Percentiles rank a stretch among this genome's conserved stretches.
Conservation (phyloP, 495 filamentous ascomycete species). For the Daldinia childiae region DNA sequence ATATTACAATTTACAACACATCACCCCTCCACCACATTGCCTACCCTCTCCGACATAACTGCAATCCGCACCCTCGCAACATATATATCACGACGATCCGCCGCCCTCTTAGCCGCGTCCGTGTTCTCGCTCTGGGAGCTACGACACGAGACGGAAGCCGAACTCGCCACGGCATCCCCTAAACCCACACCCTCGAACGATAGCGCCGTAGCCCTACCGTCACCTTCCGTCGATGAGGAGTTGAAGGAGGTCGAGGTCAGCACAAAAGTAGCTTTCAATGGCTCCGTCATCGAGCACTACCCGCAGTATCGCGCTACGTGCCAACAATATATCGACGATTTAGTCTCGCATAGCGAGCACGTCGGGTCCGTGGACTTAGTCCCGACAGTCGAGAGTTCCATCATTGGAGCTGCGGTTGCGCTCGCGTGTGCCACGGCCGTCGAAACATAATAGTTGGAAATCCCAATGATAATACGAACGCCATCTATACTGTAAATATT, state of each 20-base stretch:
- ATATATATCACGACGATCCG: constrained; percentile 68
- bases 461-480: not conserved
- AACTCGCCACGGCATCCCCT: constrained; percentile 19
- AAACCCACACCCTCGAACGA: constrained; percentile 33
- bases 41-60: constrained; percentile 59
- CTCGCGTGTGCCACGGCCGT: constrained; percentile 55
- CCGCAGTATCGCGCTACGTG: constrained; percentile 61
- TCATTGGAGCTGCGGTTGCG: constrained; percentile 71
- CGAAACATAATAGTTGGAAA: constrained; percentile 13
- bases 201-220: constrained; percentile 29
- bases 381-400: constrained; percentile 66
- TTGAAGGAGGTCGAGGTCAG: constrained; percentile 39
- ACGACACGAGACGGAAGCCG: constrained; percentile 59
- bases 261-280: constrained; percentile 68
- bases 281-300: constrained; percentile 72
- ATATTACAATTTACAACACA: constrained; percentile 48
- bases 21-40: constrained; percentile 57
- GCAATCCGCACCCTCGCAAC: constrained; percentile 63
- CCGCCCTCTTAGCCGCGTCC: constrained; percentile 69
- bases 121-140: constrained; percentile 70
- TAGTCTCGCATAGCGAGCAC: constrained; percentile 48
- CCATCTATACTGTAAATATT: constrained; percentile 6
- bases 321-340: constrained; percentile 61
- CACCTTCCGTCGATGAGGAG: constrained; percentile 33
- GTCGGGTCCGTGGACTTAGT: constrained; percentile 60